phyloP scores from a whole-genome alignment of 73 alveolate species.

The Tetrahymena malaccensis region DNA sequence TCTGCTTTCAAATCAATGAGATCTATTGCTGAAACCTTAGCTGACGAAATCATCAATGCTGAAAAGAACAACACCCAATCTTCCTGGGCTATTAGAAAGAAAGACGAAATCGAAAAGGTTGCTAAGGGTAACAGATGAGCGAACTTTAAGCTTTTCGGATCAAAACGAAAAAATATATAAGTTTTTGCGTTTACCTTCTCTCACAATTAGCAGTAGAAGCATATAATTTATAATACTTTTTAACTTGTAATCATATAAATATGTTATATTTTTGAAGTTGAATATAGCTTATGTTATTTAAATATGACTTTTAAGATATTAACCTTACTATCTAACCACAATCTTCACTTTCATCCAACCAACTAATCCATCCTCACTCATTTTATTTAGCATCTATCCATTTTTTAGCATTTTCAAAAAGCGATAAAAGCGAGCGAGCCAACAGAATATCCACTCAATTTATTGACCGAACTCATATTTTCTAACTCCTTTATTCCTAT shows the following conservation, averaged over 20 bases:
- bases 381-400: background rate
- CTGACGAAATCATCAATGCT: constrained; percentile 97
- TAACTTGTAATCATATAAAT: background rate
- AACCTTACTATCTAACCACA: background rate
- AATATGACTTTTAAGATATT: background rate
- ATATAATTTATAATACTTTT: background rate
- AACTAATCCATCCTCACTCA: background rate
- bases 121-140: constrained; percentile 96
- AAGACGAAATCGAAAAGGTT: constrained; percentile 95
- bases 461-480: too few relatives aligned
- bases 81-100: constrained; percentile 95
- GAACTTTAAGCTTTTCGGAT: background rate
- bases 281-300: background rate
- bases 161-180: background rate
- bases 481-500: too few relatives aligned
- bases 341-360: background rate
- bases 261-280: background rate
- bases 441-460: background rate
- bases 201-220: background rate
- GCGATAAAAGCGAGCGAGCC: background rate
- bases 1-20: constrained; percentile 95
- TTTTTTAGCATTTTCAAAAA: too few relatives aligned
- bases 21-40: constrained; percentile 95
- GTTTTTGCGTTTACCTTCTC: background rate
- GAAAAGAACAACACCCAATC: constrained; percentile 83